phyloP scores from a whole-genome alignment of 2,329 filamentous ascomycete species.

The Alternaria brassicae region DNA sequence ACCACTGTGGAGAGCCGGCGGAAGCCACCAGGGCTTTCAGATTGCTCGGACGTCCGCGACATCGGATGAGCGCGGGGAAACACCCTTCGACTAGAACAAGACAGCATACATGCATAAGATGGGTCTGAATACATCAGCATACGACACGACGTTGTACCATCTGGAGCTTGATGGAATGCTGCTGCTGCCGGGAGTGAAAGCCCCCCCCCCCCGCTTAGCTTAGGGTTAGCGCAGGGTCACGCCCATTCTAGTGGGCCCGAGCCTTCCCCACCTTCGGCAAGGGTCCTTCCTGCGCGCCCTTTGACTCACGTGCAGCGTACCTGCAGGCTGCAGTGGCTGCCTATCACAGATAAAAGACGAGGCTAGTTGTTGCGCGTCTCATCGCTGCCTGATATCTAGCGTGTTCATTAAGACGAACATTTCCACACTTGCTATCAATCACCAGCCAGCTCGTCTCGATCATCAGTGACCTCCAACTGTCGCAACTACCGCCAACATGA shows the following conservation, averaged over 20 bases:
- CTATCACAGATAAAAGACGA: not conserved
- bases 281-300: not conserved
- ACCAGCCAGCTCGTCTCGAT: not conserved
- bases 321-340: conserved; percentile 8
- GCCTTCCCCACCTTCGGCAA: not conserved
- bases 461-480: not conserved
- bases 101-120: not conserved
- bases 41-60: not conserved
- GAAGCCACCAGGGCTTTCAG: conserved; percentile 6
- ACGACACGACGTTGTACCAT: not conserved
- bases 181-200: not conserved
- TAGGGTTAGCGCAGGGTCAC: conserved; percentile 22
- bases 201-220: conserved; percentile 15
- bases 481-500: not conserved
- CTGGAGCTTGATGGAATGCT: not conserved
- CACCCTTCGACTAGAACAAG: not conserved
- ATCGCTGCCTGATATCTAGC: conserved; percentile 12
- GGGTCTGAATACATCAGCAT: not conserved
- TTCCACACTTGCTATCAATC: not conserved
- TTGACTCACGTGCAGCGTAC: not conserved
- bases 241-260: not conserved
- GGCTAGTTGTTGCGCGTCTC: not conserved
- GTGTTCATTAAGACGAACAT: not conserved
- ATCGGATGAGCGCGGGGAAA: not conserved
- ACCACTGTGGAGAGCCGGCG: conserved; percentile 38